Base-by-base conservation (phyloP, 2,329 filamentous ascomycete genomes). In the Epichloe glyceriae region DNA sequence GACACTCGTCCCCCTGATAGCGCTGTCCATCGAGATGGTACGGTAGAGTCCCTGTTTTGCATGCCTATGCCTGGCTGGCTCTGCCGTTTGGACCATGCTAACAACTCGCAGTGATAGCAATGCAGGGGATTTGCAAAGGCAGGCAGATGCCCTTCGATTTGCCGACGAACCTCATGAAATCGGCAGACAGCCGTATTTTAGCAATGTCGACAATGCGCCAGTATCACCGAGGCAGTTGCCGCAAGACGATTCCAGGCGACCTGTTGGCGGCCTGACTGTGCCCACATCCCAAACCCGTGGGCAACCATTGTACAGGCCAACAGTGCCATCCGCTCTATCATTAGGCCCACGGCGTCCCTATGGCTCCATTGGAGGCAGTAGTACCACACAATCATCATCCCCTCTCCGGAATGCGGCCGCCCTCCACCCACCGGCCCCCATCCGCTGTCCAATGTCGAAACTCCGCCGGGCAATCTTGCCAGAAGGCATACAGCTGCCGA, bases 401-500 rank as follows among this genome's bases (percentile, higher is more conserved):
- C 88, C 89, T 50, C 74, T 85, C 57, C 83, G 86, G 54, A 79
- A 83, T 41, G 80, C 80, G 57, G 70, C 71, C 14, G 78, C 82
- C 11, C 82, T 14, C 79, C 81, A n/a, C 82, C 83, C 47, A 75
- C 74, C 55, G 74, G 68, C 56, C 79, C 82, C 34, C 86, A 87
- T 61, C 82, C 82, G 35, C 73, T 83, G 19, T 78, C 83, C 17
- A 73, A 79, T 52, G 74, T 80, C 34, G 75, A 82, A 58, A 74
- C 78, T 26, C 78, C 80, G 35, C 80, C 83, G 37, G 78, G 80
- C 51, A 89, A 82, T 60, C 74, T 95, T 45, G 79, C 82, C 43
- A 83, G 91, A 55, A 81, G 91, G 54, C 93, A 98, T 68, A 98
- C 93, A 2, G 91, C 90, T 39, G 93, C 93, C 52, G 93, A 98